Conservation (phyloP, 108 stramenopile species). For the Skeletonema menzelii region DNA sequence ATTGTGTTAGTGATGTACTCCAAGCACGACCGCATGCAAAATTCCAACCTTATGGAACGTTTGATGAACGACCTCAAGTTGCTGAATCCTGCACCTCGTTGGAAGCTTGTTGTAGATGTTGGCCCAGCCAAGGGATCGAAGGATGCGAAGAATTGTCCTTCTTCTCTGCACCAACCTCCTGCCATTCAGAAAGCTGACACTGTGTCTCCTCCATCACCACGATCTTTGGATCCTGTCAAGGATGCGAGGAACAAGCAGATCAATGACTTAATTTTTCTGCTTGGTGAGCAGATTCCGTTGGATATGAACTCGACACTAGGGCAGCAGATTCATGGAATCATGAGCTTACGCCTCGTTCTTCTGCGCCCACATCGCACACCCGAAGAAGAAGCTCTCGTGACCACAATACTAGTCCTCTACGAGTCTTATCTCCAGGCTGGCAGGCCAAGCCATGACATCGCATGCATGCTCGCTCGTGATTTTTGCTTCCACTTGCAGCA, state of each 20-base stretch:
- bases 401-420: slow-evolving; percentile 76
- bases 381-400: slow-evolving; percentile 70
- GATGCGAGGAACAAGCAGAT: slow-evolving; percentile 16
- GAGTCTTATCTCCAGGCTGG: slow-evolving; percentile 73
- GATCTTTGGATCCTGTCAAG: not conserved
- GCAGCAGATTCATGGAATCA: slow-evolving; percentile 73
- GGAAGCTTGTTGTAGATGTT: slow-evolving; percentile 88
- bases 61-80: slow-evolving; percentile 74
- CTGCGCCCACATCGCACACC: slow-evolving; percentile 58
- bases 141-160: not conserved
- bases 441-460: slow-evolving; percentile 71
- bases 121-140: not conserved
- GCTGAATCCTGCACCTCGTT: slow-evolving; percentile 82
- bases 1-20: slow-evolving; percentile 83
- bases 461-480: slow-evolving; percentile 81
- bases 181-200: not conserved
- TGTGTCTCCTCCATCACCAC: not conserved
- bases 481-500: slow-evolving; percentile 42
- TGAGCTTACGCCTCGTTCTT: slow-evolving; percentile 75
- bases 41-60: slow-evolving; percentile 62
- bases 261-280: slow-evolving; percentile 46
- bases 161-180: slow-evolving; percentile 6
- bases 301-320: slow-evolving; percentile 66
- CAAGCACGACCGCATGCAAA: slow-evolving; percentile 61
- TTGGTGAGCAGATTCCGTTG: slow-evolving; percentile 80